Base-by-base conservation (phyloP, 805 yeast genomes). In the Barnettozyma botsteinii region DNA sequence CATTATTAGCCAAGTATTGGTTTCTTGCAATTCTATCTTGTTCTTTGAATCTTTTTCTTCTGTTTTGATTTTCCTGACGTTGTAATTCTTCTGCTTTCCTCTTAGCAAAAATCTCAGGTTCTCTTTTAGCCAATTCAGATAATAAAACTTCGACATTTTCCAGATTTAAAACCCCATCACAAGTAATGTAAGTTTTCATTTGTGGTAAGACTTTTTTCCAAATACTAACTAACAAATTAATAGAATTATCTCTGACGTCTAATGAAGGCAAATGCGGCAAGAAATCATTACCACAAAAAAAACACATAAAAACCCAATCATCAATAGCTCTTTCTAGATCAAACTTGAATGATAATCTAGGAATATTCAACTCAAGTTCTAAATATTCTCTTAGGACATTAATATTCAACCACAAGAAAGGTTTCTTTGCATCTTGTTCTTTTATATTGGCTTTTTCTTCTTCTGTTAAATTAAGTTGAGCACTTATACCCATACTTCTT, bases 281-380 rank as follows among this genome's bases (percentile, higher is more conserved):
- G 72, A 93, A 93, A 77, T 93, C 99, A 59, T 93, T 93, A 62
- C 99, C 99, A 48, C 91, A 94, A 58, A 93, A 93, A 68, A 93
- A 93, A 73, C 98, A 91, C 89, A 93, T 83, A 51, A 93, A 93
- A 13, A 93, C 87, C 98, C 98, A 93, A 64, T 93, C 99, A 59
- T 93, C 99, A 46, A 93, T 81, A 2, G 98, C 97, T 43, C 98
- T 72, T 64, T 93, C 99, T 39, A 89, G 61, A 58, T 93, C 97
- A 63, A 82, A 88, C 17, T 77, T 73, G 55, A 85, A 81, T 2
- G 86, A 74, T 15, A 82, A 56, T 29, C 80, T 71, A 4, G 88
- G 85, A 22, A 84, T 77, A 41, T 68, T 70, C 35, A 93, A 70
- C 62, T 93, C 99, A 12, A 84, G 77, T 40, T 80, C 85, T 41